These are phyloP conservation scores for Dysphania ambrosioides DNA, from an alignment of 148 eudicot species.

Conservation along the genomic window DNA sequence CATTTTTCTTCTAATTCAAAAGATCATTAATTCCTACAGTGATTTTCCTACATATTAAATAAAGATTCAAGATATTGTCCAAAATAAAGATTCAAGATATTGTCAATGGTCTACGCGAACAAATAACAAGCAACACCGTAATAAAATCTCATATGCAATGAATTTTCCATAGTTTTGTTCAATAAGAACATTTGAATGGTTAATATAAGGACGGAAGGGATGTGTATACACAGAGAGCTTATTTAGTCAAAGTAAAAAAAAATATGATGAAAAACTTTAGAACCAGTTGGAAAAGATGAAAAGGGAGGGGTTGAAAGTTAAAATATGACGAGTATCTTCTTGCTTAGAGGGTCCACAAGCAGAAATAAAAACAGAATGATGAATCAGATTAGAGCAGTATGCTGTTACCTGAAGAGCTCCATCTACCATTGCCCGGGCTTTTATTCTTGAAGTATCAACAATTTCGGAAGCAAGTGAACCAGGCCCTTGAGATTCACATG, in stretches of 20 bases:
- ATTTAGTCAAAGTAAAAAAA: neutral
- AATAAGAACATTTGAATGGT: neutral
- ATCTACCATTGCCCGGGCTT: conserved; percentile 79
- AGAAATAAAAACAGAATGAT: neutral
- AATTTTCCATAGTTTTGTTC: neutral
- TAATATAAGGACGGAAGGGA: neutral
- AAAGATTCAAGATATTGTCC: too few species aligned
- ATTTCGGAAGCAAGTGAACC: conserved; percentile 60
- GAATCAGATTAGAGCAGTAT: neutral
- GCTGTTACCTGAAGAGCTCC: conserved; percentile 74
- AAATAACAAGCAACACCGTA: neutral
- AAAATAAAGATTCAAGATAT: too few species aligned
- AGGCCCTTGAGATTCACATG: conserved; percentile 49
- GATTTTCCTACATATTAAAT: too few species aligned
- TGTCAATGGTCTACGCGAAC: too few species aligned
- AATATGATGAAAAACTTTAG: too few species aligned
- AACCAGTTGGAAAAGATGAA: neutral
- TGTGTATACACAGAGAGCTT: neutral
- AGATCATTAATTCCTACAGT: neutral
- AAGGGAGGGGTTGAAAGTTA: neutral
- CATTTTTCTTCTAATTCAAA: neutral
- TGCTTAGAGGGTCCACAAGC: neutral
- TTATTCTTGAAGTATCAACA: conserved; percentile 71
- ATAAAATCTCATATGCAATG: neutral
- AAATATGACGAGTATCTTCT: neutral